Percentiles rank a stretch among this genome's conserved stretches.
These are phyloP conservation scores for Chaetomidium leptoderma DNA, from an alignment of 495 filamentous ascomycete genomes.

Conservation along the genomic window DNA sequence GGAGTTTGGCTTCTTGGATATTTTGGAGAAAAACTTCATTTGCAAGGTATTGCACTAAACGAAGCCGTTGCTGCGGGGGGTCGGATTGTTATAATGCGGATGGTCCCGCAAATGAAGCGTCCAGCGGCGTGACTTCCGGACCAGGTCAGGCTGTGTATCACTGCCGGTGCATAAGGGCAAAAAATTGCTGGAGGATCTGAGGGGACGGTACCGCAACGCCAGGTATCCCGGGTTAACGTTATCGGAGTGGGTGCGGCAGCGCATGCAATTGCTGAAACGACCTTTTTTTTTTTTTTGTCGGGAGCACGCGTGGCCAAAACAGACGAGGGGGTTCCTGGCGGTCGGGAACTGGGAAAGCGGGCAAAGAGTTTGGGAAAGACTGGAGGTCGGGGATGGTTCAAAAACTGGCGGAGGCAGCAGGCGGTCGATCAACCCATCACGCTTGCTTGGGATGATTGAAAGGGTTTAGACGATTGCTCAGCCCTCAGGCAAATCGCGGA, in stretches of 20 bases:
- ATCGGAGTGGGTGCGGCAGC: constrained; percentile 11
- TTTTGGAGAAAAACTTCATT: constrained; percentile 57
- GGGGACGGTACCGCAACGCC: constrained; percentile 23
- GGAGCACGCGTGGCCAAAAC: constrained; percentile 5
- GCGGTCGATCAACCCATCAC: constrained; percentile 20
- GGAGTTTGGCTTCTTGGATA: constrained; percentile 47
- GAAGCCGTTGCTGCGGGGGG: constrained; percentile 19
- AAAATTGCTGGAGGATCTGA: constrained; percentile 18
- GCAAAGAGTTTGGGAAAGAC: constrained; percentile 13
- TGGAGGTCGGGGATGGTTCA: constrained; percentile 20
- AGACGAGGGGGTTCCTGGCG: constrained; percentile 8
- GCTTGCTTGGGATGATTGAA: constrained; percentile 24
- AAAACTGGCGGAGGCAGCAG: constrained; percentile 17
- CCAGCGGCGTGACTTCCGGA: constrained; percentile 28
- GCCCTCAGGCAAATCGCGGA: constrained; percentile 26
- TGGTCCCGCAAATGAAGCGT: constrained; percentile 21
- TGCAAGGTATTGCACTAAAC: constrained; percentile 20
- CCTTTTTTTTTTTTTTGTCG: constrained; percentile 13
- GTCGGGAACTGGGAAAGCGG: not conserved
- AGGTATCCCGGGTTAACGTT: constrained; percentile 19
- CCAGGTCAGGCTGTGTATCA: constrained; percentile 35
- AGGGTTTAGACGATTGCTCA: constrained; percentile 34
- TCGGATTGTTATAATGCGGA: constrained; percentile 29
- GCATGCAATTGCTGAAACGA: constrained; percentile 14
- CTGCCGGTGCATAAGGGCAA: constrained; percentile 29